Conservation (phyloP, 352 stramenopile species). For the Phytophthora kernoviae region DNA sequence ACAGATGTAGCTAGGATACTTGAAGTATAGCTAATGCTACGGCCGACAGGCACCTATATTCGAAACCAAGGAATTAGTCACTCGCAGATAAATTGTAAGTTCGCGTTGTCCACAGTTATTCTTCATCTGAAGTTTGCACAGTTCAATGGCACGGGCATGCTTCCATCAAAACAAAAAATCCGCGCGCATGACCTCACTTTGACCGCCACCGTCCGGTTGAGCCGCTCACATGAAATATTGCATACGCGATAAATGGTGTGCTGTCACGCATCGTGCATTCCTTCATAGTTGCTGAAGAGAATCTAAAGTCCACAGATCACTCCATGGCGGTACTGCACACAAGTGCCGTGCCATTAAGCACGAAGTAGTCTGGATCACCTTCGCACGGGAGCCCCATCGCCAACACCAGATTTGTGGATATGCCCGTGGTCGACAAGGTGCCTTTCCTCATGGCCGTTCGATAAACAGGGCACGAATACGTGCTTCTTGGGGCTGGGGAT, state of each 20-base stretch:
- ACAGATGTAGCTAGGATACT: too few species aligned
- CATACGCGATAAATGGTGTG: not conserved
- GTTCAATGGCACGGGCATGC: not conserved
- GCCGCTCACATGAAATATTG: constrained; percentile 32
- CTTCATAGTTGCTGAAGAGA: too few species aligned
- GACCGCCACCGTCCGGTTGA: constrained; percentile 3
- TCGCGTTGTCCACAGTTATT: too few species aligned
- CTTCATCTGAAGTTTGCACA: constrained; percentile 1
- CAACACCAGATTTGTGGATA: constrained; percentile 93
- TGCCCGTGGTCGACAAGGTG: constrained; percentile 92
- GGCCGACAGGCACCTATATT: too few species aligned
- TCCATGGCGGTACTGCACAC: constrained; percentile 63
- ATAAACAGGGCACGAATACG: constrained; percentile 93
- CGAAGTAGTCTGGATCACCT: constrained; percentile 76
- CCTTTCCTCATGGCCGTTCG: constrained; percentile 90
- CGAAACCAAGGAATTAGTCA: too few species aligned
- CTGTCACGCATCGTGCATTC: too few species aligned
- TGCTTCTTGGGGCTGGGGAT: constrained; percentile 1
- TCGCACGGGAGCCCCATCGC: constrained; percentile 88
- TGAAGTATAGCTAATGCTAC: too few species aligned
- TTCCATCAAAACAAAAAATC: too few species aligned
- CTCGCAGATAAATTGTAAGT: too few species aligned
- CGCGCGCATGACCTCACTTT: not conserved
- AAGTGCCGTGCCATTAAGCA: constrained; percentile 89
- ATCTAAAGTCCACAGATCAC: too few species aligned